Base-by-base conservation (phyloP, 257 asterid species). In the Solanum bukasovii region DNA sequence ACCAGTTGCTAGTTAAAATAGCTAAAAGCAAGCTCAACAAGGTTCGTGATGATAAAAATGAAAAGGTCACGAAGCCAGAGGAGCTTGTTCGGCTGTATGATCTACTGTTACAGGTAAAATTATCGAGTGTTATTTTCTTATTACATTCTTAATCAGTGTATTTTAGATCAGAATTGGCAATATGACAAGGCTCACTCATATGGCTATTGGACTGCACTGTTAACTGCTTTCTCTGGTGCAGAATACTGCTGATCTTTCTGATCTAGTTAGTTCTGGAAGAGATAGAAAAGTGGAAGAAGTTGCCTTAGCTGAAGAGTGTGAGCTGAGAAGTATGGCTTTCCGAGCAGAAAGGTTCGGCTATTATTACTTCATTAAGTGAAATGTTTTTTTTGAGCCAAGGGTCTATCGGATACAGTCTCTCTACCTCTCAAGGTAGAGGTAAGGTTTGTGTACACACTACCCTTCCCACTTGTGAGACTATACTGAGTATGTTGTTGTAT, bases 251-350 rank as follows among this genome's bases (percentile, higher is more conserved):
- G 99, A 96, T 89, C 99, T 97, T 87, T 91, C 93, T 21, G 99
- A 96, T 93, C 93, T 97, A 91, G 96, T 97, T 88, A 96, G 96
- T 88, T 95, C 99, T 13, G 98, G 99, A 87, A 94, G 99, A 94
- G 98, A 95, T 88, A 93, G 93, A 86, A 97, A 93, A 84, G 90
- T 93, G 20, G 98, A 96, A 88, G 99, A 97, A 93, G 92, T 93
- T 89, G 90, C 96, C 38, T 95, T 96, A 87, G 93, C 93, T 73
- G 99, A 97, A 93, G 98, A 97, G 89, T 96, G 94, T 37, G 96
- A 96, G 86, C 90, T 93, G 87, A 92, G 90, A 89, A 94, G 96
- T 90, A 93, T 84, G 86, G 94, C 87, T 77, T 96, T 96, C 91
- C 94, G 94, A 88, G 98, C 99, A 72, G 98, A 93, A 93, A 96